Conservation (phyloP, 2,329 filamentous ascomycete genomes). For the Meredithiella fracta region DNA sequence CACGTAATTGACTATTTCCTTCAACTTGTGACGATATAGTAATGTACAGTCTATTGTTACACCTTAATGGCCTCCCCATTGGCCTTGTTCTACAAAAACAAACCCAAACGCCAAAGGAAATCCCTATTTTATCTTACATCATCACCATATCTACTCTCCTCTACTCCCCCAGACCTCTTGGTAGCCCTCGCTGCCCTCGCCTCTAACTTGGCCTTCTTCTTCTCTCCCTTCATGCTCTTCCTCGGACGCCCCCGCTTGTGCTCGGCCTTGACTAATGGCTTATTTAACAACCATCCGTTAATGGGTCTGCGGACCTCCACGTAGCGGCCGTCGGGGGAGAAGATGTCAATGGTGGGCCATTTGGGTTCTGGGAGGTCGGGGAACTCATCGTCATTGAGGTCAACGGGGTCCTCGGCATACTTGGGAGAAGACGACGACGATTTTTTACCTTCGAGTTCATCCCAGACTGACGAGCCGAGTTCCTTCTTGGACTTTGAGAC, state of each 20-base stretch:
- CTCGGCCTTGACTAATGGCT: slow-evolving; percentile 31
- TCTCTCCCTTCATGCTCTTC: slow-evolving; percentile 50
- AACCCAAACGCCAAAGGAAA: not conserved
- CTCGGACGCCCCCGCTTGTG: slow-evolving; percentile 42
- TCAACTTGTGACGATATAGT: not conserved
- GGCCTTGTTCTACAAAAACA: not conserved
- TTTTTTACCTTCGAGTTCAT: slow-evolving; percentile 11
- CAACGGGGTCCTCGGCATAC: slow-evolving; percentile 12
- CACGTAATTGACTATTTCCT: not conserved
- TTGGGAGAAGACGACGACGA: not conserved
- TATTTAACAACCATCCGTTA: slow-evolving; percentile 51
- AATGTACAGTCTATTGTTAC: slow-evolving; percentile 2
- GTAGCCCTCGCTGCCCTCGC: slow-evolving; percentile 8
- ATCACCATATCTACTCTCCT: not conserved
- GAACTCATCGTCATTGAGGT: not conserved
- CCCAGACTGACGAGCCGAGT: slow-evolving; percentile 12
- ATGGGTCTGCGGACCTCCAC: slow-evolving; percentile 51
- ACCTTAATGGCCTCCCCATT: not conserved
- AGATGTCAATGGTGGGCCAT: slow-evolving; percentile 68
- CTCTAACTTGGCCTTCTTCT: slow-evolving; percentile 33
- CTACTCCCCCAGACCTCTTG: not conserved
- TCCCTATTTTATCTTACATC: not conserved
- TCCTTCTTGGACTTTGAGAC: not conserved
- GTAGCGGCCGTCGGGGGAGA: slow-evolving; percentile 68
- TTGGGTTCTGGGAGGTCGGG: slow-evolving; percentile 6